Base-by-base conservation (phyloP, 805 yeast species). In the Myxozyma vanderwaltii region DNA sequence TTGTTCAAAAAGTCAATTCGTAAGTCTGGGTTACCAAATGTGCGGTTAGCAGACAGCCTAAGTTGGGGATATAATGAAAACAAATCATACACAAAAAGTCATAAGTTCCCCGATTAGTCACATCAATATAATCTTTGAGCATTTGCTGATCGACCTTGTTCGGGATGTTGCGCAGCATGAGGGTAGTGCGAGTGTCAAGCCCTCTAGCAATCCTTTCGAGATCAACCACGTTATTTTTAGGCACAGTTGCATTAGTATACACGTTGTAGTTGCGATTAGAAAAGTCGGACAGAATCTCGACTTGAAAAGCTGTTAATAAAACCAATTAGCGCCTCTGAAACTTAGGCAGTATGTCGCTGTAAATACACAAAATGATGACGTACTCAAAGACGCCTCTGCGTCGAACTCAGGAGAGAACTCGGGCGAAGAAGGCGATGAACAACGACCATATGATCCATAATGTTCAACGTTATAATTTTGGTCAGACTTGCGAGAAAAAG, bases 161-260 rank as follows among this genome's bases (percentile, higher is more conserved):
- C 31, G 85, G 85, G 45, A 81, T 81, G 59, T 81, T 81, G 54
- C 82, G 75, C 35, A 81, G 74, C 85, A 81, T 80, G 40, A 81
- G 67, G 0, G 85, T 81, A 8, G 76, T 77, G 39, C 85, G 71
- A 38, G 72, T 71, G 60, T 81, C 84, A 36, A 64, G 59, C 0
- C 82, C 82, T 3, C 63, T 52, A 13, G 71, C 69, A 49, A 81
- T 79, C n/a, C 73, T 70, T 3, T 65, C 69, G 23, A 81, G 69
- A 59, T 78, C 75, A 24, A 79, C 77, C 40, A 68, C 69, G 55
- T 79, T 77, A 47, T 72, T 54, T 48, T 63, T 45, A 54, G 78
- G 69, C 62, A 72, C 65, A 26, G 69, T 62, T 13, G 73, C 74
- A 55, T 50, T 66, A 47, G 67, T 67, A 51, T 54, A 69, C 17